Evolutionary conservation across 1,139 yeast species (phyloP), one percentile per base, ranked within the genome.

Genomic region (Candida pseudoviswanathii): DNA sequence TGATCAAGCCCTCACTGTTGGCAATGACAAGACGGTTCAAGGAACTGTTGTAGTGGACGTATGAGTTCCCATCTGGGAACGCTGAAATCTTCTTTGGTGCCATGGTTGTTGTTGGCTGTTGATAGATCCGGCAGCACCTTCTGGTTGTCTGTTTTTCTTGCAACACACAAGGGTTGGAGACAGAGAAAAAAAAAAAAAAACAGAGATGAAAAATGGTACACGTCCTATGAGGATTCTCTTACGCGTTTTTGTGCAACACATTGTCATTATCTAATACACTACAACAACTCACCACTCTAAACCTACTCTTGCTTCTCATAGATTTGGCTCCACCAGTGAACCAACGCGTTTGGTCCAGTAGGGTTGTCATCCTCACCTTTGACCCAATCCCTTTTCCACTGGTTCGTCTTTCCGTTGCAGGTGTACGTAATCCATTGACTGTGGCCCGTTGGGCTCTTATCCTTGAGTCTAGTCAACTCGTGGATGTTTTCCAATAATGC

Each of bases 1-100:
- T 82, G 43, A 80, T 63, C 3, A 82, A 61, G 4, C 85, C 84
- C 32, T 67, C 70, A 44, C 80, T 69, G 48, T 82, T 81, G 7
- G 79, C 83, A 6, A 79, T 79, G 6, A 78, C 61, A n/a, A 82
- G 64, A 44, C 67, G 70, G 16, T 70, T 65, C 7, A 66, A 62
- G 1, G 62, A 56, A 2, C 62, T 51, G 31, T 74, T 68, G 58
- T 65, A 75, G 22, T 63, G 61, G 0, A 75, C 82, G 33, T 67
- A 60, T 3, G 84, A 77, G 54, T 75, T 73, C 3, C 83, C 82
- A 50, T 74, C 80, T 10, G 74, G 69, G 54, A 76, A 76, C 30
- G 78, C 78, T 11, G 73, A 63, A 50, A 75, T 49, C 36, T 54
- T 52, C 37, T 46, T 51, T 16, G 46, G 43, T 32, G 50, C 43